phyloP scores from a whole-genome alignment of 2,329 filamentous ascomycete species.

The Fusarium cyanostomum region DNA sequence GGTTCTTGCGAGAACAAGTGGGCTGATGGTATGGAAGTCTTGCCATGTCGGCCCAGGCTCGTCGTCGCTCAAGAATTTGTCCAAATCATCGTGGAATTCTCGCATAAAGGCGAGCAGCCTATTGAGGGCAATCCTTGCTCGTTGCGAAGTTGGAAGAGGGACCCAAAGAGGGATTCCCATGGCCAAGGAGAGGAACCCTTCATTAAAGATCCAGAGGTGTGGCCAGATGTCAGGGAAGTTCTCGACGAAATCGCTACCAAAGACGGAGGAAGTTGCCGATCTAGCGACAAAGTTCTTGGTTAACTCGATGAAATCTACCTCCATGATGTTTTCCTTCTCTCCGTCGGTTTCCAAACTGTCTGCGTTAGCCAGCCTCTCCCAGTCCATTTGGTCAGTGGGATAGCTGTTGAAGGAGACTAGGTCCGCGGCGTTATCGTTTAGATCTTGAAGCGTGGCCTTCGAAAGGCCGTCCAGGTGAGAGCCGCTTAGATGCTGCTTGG shows the following conservation, averaged over 20 bases:
- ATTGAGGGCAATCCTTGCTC: constrained; percentile 44
- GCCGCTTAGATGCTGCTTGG: constrained; percentile 41
- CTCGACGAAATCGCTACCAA: constrained; percentile 54
- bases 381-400: constrained; percentile 50
- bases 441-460: constrained; percentile 21
- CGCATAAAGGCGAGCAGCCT: constrained; percentile 43
- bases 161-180: constrained; percentile 47
- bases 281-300: constrained; percentile 49
- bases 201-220: constrained; percentile 51
- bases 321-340: constrained; percentile 43
- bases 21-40: constrained; percentile 50
- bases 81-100: constrained; percentile 50
- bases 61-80: constrained; percentile 46
- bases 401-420: constrained; percentile 52
- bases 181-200: constrained; percentile 46
- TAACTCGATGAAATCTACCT: constrained; percentile 48
- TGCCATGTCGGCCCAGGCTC: constrained; percentile 50
- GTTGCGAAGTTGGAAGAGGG: constrained; percentile 46
- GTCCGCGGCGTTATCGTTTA: constrained; percentile 47
- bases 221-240: constrained; percentile 53
- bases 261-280: constrained; percentile 48
- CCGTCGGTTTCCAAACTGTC: constrained; percentile 42
- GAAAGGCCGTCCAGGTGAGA: constrained; percentile 39
- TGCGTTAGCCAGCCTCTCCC: constrained; percentile 50
- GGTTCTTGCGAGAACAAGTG: constrained; percentile 45